phyloP scores from a whole-genome alignment of 768 basidiomycete species.

The Leucocoprinus birnbaumii region DNA sequence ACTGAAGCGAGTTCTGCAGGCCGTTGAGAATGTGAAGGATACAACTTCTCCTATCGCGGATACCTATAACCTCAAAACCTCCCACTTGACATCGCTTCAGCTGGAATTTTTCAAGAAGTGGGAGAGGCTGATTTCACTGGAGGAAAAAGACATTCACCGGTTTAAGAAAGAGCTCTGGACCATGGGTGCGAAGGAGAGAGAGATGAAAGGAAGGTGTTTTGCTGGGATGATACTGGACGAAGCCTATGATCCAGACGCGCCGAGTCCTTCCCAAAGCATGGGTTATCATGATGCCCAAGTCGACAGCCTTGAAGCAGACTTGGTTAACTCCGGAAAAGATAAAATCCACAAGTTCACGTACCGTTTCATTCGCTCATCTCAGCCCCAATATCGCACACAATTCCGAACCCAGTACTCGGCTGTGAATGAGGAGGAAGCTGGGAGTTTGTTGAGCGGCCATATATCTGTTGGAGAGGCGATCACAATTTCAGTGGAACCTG shows the following conservation, averaged over 20 bases:
- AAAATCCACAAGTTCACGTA: conserved; percentile 83
- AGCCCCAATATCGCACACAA: background rate
- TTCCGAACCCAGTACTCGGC: background rate
- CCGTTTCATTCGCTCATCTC: conserved; percentile 48
- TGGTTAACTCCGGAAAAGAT: conserved; percentile 27
- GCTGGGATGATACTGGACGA: conserved; percentile 69
- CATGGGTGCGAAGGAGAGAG: conserved; percentile 75
- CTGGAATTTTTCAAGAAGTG: conserved; percentile 83
- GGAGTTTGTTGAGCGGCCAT: conserved; percentile 67
- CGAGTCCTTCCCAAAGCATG: conserved; percentile 1
- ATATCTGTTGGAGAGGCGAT: conserved; percentile 81
- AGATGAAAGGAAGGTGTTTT: conserved; percentile 83
- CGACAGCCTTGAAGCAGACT: conserved; percentile 8
- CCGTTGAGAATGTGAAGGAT: conserved; percentile 8
- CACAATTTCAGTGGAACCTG: conserved; percentile 83
- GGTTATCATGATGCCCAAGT: conserved; percentile 7
- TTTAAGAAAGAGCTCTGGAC: conserved; percentile 96
- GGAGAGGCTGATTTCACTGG: conserved; percentile 80
- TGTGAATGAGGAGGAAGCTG: conserved; percentile 16
- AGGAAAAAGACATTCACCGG: conserved; percentile 83
- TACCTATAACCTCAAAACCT: conserved; percentile 75
- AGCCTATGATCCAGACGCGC: conserved; percentile 27
- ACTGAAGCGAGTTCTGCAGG: background rate
- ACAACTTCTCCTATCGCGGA: conserved; percentile 53
- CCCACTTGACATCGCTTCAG: conserved; percentile 70